Percentiles rank a stretch among this genome's conserved stretches.
These are phyloP conservation scores for Suillus discolor DNA, from an alignment of 768 basidiomycete genomes.

Conservation along the genomic window DNA sequence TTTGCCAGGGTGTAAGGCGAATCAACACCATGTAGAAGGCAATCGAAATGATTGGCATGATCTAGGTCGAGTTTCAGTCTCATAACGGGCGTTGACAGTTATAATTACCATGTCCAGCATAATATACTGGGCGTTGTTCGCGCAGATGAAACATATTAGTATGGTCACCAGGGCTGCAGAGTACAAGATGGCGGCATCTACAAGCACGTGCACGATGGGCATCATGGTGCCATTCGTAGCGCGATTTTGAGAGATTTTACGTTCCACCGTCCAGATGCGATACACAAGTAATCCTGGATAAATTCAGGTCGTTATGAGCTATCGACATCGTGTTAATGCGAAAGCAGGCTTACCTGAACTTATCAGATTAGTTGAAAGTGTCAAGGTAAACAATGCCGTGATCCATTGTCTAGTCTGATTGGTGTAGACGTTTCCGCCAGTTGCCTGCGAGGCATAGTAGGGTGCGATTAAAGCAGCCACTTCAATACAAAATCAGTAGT, in stretches of 20 bases:
- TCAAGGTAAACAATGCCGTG: constrained; percentile 9
- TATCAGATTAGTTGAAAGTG: constrained; percentile 13
- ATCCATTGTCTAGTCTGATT: constrained; percentile 9
- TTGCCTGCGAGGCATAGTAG: constrained; percentile 12
- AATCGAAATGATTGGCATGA: constrained; percentile 27
- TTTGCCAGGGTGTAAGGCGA: constrained; percentile 18
- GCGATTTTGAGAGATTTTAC: background rate
- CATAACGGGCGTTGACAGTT: background rate
- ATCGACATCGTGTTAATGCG: background rate
- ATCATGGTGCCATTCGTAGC: background rate
- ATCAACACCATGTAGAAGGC: constrained; percentile 30
- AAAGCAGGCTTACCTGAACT: constrained; percentile 10
- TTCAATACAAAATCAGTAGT: background rate
- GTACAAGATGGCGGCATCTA: constrained; percentile 15
- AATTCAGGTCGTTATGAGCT: background rate
- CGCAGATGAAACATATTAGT: constrained; percentile 10
- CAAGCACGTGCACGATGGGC: constrained; percentile 9
- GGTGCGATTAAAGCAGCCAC: constrained; percentile 7
- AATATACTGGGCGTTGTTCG: constrained; percentile 12
- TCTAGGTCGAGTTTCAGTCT: constrained; percentile 5
- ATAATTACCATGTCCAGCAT: constrained; percentile 13
- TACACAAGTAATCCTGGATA: constrained; percentile 11
- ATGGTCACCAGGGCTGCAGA: constrained; percentile 9
- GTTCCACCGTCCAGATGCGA: constrained; percentile 12
- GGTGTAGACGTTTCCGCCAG: background rate